Percentiles rank a stretch among this genome's conserved stretches.
phyloP scores from a whole-genome alignment of 1,284 basidiomycete species.

The Microbotryum violaceum region DNA sequence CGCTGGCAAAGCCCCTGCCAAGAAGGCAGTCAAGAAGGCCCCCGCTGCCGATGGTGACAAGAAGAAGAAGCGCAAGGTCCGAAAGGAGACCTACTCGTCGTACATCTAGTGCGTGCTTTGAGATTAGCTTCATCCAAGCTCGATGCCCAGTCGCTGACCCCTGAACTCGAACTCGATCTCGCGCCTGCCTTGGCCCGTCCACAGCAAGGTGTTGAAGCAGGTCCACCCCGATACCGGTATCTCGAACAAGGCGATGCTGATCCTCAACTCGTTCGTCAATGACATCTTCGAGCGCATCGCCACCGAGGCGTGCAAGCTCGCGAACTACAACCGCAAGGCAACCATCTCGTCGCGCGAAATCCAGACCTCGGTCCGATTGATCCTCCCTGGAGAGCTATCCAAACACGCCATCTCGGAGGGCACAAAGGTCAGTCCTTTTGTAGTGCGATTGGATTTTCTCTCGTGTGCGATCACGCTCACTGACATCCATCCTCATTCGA shows the following conservation, averaged over 20 bases:
- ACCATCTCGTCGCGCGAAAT: slow-evolving; percentile 91
- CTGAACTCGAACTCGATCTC: too few relatives aligned
- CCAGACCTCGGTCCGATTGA: slow-evolving; percentile 69
- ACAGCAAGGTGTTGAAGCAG: slow-evolving; percentile 53
- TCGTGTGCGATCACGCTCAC: too few relatives aligned
- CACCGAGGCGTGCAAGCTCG: slow-evolving; percentile 51
- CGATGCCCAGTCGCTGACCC: too few relatives aligned
- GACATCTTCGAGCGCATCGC: slow-evolving; percentile 47
- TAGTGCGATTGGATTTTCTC: too few relatives aligned
- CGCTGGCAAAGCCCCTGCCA: slow-evolving; percentile 72
- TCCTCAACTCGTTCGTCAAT: slow-evolving; percentile 43
- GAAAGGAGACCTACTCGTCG: slow-evolving; percentile 34
- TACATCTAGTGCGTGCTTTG: slow-evolving; percentile 16
- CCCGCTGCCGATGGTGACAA: slow-evolving; percentile 60
- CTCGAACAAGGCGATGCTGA: slow-evolving; percentile 47
- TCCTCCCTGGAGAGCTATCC: slow-evolving; percentile 72
- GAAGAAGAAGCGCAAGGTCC: slow-evolving; percentile 78
- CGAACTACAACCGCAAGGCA: slow-evolving; percentile 86
- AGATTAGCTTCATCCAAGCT: too few relatives aligned
- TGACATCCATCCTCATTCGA: too few relatives aligned
- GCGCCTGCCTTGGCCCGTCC: too few relatives aligned
- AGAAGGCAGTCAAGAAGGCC: slow-evolving; percentile 44
- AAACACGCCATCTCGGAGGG: slow-evolving; percentile 81
- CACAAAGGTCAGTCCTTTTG: slow-evolving; percentile 47
- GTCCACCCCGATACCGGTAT: slow-evolving; percentile 46